Base-by-base conservation (phyloP, 208 protist genomes). In the Angomonas desouzai region DNA sequence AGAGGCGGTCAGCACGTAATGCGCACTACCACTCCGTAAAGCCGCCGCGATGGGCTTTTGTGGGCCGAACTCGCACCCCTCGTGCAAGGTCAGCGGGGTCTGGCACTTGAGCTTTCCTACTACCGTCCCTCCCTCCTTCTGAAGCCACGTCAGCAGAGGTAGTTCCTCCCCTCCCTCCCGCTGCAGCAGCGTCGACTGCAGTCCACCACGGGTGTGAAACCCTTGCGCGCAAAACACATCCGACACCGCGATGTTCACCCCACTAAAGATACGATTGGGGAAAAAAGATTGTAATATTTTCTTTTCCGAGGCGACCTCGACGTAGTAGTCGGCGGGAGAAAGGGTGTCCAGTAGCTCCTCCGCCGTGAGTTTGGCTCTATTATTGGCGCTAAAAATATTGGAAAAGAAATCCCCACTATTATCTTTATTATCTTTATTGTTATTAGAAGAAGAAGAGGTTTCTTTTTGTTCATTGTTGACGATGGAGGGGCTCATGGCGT, bases 121-220 rank as follows among this genome's bases (percentile, higher is more conserved):
- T 48, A 91, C 81, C 59, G 84, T 78, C 7, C 85, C 88, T 2
- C 88, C 85, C 28, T 89, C 83, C 6, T 77, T 71, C 7, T 83
- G 82, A 48, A 94, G 68, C 88, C 88, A 94, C 20, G 81, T 79
- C 30, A 94, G 72, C n/a, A 94, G 75, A 0, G 88, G 78, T 33
- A 91, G 86, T 66, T 91, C 85, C 23, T 74, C 73, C 13, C 72
- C 68, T 13, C 68, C 77, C 45, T 77, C 62, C 53, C 83, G 77
- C 38, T 87, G 82, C 25, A 83, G 64, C 55, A 86, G 62, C 30
- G 79, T 73, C 7, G 85, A 81, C 29, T 89, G 69, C 9, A 79
- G 55, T 7, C 83, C 81, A 38, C 75, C 83, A 53, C 81, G 73
- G 11, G 82, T 90, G 61, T 76, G 74, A 55, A 94, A 92, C 57